phyloP scores from a whole-genome alignment of 345 rosid genomes.

The Excoecaria cochinchinensis region DNA sequence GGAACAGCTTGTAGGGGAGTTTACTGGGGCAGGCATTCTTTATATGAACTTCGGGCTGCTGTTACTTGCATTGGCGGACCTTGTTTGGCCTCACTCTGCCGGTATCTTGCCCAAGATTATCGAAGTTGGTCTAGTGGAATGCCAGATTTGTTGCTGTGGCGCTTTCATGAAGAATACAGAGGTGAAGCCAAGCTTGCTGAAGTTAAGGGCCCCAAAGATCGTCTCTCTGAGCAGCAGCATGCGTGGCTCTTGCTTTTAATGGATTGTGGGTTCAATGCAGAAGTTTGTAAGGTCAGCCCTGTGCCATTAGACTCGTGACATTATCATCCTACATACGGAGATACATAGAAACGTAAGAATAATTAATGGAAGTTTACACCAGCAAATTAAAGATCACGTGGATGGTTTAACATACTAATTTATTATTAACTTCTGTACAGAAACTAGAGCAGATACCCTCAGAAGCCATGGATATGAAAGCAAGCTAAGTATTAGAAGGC shows the following conservation, averaged over 20 bases:
- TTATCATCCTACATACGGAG: background rate
- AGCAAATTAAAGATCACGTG: background rate
- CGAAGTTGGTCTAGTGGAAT: constrained; percentile 94
- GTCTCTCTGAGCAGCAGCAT: constrained; percentile 86
- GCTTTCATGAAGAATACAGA: constrained; percentile 64
- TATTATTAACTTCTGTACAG: background rate
- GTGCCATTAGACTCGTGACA: background rate
- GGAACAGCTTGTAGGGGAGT: constrained; percentile 84
- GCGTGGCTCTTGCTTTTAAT: constrained; percentile 83
- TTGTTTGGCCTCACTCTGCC: constrained; percentile 73
- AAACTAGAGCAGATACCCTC: background rate
- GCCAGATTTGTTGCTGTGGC: constrained; percentile 92
- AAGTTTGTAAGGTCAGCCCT: constrained; percentile 79
- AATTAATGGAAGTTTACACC: background rate
- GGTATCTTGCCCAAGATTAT: constrained; percentile 74
- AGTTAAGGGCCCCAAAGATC: constrained; percentile 83
- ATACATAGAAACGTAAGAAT: background rate
- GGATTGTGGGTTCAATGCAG: constrained; percentile 76
- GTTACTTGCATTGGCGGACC: constrained; percentile 73
- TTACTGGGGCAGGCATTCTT: constrained; percentile 70
- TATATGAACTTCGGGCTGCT: constrained; percentile 75
- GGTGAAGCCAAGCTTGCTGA: constrained; percentile 98
- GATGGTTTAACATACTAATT: background rate
- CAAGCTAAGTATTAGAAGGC: background rate
- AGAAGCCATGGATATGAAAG: background rate